Evolutionary conservation across 2,329 filamentous ascomycete species (phyloP).

Genomic region (Plenodomus tracheiphilus): DNA sequence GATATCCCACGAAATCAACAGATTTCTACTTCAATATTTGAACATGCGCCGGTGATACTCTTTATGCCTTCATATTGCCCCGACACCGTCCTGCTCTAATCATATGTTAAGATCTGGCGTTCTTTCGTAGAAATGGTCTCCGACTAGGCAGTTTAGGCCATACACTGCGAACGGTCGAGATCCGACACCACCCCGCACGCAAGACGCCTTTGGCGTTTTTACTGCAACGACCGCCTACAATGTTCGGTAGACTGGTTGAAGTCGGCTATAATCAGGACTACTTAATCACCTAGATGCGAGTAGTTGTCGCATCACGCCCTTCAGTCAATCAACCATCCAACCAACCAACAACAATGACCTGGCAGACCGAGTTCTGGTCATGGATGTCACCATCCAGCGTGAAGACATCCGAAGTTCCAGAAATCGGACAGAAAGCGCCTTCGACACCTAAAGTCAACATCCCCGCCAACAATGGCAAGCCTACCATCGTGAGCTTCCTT

Average conservation of each 20-base stretch:
- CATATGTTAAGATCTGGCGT: no score
- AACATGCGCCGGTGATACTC: conserved; percentile 4
- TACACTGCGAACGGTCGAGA: background rate
- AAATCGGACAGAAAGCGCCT: conserved; percentile 61
- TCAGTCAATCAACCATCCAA: background rate
- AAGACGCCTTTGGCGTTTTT: conserved; percentile 9
- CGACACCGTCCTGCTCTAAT: background rate
- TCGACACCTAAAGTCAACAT: conserved; percentile 56
- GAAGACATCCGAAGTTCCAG: conserved; percentile 49
- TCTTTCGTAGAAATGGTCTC: background rate
- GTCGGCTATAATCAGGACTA: background rate
- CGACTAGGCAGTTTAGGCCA: background rate
- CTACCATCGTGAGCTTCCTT: conserved; percentile 68
- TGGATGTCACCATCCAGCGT: conserved; percentile 45
- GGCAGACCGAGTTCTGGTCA: conserved; percentile 47
- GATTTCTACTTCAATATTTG: conserved; percentile 28
- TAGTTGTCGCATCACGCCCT: background rate
- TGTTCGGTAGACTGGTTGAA: background rate
- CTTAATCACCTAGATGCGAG: background rate
- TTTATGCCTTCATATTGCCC: no score
- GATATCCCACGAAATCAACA: conserved; percentile 40
- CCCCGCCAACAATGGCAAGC: conserved; percentile 55
- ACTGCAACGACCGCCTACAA: background rate
- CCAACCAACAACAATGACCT: conserved; percentile 34
- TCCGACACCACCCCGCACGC: conserved; percentile 8